Base-by-base conservation (phyloP, 2,329 filamentous ascomycete species). In the Madurella fahalii region DNA sequence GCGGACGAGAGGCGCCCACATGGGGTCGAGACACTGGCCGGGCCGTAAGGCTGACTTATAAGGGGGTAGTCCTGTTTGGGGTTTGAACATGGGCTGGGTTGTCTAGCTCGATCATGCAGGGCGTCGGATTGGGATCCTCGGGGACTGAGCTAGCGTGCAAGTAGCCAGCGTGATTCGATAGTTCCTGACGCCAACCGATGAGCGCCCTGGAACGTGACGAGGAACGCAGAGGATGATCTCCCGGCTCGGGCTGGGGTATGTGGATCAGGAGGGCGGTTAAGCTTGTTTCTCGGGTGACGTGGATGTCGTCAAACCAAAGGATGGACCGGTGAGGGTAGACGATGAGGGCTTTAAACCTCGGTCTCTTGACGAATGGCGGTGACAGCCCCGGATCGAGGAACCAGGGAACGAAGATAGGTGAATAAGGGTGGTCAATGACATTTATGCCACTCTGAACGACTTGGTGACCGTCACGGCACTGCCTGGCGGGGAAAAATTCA, bases 11-110 rank as follows among this genome's bases (percentile, higher is more conserved):
- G 40, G 41, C 50, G 40, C 57, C 50, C 46, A 47, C 58, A 55
- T 55, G 32, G 43, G 17, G 41, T 37, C 25, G n/a, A 45, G 34
- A 34, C 45, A 46, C 40, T 44, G 47, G 20, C 40, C 25, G 34
- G 54, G 45, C 46, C 53, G 57, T 65, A 66, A 60, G 63, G 61
- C 64, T 66, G 64, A 63, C 60, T 61, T 65, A 64, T 64, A 64
- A 61, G 48, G 34, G 34, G 50, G 39, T 25, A 49, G 25, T 42
- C 18, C 45, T 55, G 44, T 55, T 53, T 55, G 25, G 52, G 54
- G 53, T 32, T 50, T 40, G 34, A 50, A 52, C 48, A 42, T 41
- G 13, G 50, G 52, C 52, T 54, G 56, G 48, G 55, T 40, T 50
- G 40, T 50, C 47, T 45, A 55, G 49, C 56, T 53, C 47, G 48